A percentile compares a stretch with the other conserved stretches of the same genome.
These are phyloP conservation scores for Candida nonsorbophila DNA, from an alignment of 805 yeast species.

Conservation along the genomic window DNA sequence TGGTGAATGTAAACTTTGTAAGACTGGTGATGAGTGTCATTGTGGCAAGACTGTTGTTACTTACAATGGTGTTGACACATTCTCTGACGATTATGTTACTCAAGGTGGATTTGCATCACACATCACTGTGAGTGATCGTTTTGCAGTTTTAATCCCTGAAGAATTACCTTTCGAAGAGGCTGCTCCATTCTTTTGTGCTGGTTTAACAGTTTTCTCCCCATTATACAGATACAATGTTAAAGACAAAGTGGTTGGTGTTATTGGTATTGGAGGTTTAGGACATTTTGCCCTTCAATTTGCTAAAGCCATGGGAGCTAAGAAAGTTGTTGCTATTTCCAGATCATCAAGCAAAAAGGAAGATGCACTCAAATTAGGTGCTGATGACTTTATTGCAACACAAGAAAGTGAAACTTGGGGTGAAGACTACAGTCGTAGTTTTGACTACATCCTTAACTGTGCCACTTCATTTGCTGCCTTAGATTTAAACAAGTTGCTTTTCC, in stretches of 20 bases:
- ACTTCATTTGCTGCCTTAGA: slow-evolving; percentile 47
- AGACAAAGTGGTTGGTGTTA: slow-evolving; percentile 47
- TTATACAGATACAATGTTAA: slow-evolving; percentile 19
- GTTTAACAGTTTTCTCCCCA: slow-evolving; percentile 51
- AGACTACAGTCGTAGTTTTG: slow-evolving; percentile 31
- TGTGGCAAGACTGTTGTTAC: slow-evolving; percentile 49
- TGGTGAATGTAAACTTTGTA: slow-evolving; percentile 54
- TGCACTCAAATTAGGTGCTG: slow-evolving; percentile 26
- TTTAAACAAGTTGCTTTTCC: slow-evolving; percentile 38
- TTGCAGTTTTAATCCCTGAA: slow-evolving; percentile 47
- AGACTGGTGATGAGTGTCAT: slow-evolving; percentile 36
- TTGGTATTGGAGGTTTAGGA: slow-evolving; percentile 67
- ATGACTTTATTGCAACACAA: slow-evolving; percentile 42
- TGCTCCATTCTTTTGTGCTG: slow-evolving; percentile 55
- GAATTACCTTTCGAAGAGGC: slow-evolving; percentile 32
- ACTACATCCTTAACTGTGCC: slow-evolving; percentile 50
- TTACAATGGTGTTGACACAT: slow-evolving; percentile 40
- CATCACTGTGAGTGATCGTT: slow-evolving; percentile 36
- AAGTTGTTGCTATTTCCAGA: slow-evolving; percentile 43
- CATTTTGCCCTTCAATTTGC: slow-evolving; percentile 58
- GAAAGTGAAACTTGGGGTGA: slow-evolving; percentile 40
- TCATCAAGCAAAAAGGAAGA: slow-evolving; percentile 24
- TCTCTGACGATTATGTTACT: slow-evolving; percentile 22
- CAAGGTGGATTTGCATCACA: slow-evolving; percentile 52
- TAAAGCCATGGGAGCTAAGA: slow-evolving; percentile 62